Evolutionary conservation across 2,329 filamentous ascomycete species (phyloP).

Genomic region (Hypoxylon sp.): DNA sequence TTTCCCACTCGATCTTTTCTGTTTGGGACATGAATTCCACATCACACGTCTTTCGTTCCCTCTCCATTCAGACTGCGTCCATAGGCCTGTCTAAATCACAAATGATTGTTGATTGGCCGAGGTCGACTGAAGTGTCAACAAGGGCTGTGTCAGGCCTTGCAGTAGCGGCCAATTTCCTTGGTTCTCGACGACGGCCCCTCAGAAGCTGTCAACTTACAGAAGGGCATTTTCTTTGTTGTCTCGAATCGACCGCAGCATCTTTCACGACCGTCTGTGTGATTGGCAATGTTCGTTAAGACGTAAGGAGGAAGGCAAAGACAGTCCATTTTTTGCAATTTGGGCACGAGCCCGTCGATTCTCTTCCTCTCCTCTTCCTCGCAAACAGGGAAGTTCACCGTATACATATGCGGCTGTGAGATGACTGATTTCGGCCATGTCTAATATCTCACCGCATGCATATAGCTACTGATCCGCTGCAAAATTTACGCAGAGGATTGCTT

Average conservation of each 20-base stretch:
- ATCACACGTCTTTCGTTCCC: conserved; percentile 16
- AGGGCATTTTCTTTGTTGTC: conserved; percentile 21
- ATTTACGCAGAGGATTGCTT: conserved; percentile 2
- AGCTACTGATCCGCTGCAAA: neutral
- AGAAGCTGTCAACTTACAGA: conserved; percentile 3
- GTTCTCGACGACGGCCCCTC: conserved; percentile 13
- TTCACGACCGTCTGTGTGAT: conserved; percentile 1
- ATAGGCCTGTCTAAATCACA: neutral
- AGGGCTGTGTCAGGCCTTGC: conserved; percentile 20
- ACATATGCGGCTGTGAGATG: too few relatives aligned
- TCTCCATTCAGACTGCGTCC: neutral
- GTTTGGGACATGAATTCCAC: conserved; percentile 7
- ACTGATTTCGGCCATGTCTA: too few relatives aligned
- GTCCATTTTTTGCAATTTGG: too few relatives aligned
- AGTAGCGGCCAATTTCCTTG: conserved; percentile 16
- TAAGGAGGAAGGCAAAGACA: too few relatives aligned
- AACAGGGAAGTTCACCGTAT: too few relatives aligned
- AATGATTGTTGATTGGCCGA: conserved; percentile 14
- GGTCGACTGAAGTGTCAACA: conserved; percentile 5
- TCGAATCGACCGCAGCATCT: conserved; percentile 14
- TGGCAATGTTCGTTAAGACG: too few relatives aligned
- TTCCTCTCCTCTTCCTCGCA: too few relatives aligned
- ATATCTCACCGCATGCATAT: neutral
- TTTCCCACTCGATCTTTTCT: neutral
- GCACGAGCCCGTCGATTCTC: too few relatives aligned